These are phyloP conservation scores for Penicillium expansum DNA, from an alignment of 2,329 filamentous ascomycete species.

Conservation along the genomic window DNA sequence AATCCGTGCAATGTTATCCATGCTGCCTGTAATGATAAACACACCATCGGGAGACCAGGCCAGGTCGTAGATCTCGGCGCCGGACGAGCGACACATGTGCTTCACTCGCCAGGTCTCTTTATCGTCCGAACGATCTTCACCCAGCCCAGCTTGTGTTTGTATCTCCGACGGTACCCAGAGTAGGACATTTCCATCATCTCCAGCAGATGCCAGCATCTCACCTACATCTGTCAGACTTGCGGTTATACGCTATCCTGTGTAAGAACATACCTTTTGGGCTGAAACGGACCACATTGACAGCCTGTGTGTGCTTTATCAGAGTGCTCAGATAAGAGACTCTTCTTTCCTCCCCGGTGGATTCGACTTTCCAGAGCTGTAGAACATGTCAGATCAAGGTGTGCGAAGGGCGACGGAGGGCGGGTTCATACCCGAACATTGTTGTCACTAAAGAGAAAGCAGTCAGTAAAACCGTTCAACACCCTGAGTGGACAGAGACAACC, in stretches of 20 bases:
- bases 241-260: not conserved
- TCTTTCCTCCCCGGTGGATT: conserved; percentile 77
- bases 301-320: conserved; percentile 88
- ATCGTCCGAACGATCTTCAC: conserved; percentile 82
- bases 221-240: conserved; percentile 53
- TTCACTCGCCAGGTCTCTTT: conserved; percentile 97
- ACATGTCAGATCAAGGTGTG: conserved; percentile 37
- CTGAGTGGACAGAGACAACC: conserved; percentile 19
- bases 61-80: conserved; percentile 95
- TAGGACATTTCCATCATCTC: conserved; percentile 95
- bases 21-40: conserved; percentile 97
- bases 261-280: conserved; percentile 72
- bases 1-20: conserved; percentile 97
- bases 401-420: conserved; percentile 18
- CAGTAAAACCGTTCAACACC: conserved; percentile 10
- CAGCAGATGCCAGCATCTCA: conserved; percentile 88
- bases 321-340: conserved; percentile 91
- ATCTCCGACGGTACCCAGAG: conserved; percentile 89
- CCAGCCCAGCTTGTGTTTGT: conserved; percentile 65
- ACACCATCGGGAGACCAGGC: conserved; percentile 97
- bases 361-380: conserved; percentile 81
- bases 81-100: conserved; percentile 94
- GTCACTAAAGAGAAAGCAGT: conserved; percentile 51
- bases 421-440: conserved; percentile 83
- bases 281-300: conserved; percentile 97